Evolutionary conservation across 2,329 filamentous ascomycete species (phyloP), one percentile per base, ranked within the genome.

Genomic region (Aspergillus luchuensis): DNA sequence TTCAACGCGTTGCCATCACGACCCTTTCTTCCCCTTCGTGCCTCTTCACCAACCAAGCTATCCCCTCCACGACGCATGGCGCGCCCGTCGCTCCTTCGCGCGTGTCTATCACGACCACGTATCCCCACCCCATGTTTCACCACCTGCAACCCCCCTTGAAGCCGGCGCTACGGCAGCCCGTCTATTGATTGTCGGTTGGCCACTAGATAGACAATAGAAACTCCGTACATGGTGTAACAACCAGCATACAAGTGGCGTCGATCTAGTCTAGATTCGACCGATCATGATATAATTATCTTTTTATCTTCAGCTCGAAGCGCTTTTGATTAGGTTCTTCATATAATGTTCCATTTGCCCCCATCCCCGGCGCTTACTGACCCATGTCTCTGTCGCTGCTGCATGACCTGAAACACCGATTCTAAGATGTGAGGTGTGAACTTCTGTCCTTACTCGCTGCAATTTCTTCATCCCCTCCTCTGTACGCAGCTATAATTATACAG

Each of bases 1-100:
- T 68, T 51, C 58, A 67, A 67, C 67, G 66, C 67, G 67, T 65
- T 57, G 21, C 43, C 43, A 54, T 57, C 59, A 50, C 59, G 55
- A 61, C 59, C 59, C 59, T 43, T 23, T 50, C 30, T 30, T 45
- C 43, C 45, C 28, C 30, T 52, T 54, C 52, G 23, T 53, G 33
- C 60, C 53, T 43, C n/a, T 39, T 56, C 30, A 28, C 41, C 52
- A 30, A 55, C 53, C 53, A 56, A 25, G 23, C 17, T 13, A 19
- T 45, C 41, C n/a, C 28, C 23, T 54, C 50, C 41, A 33, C 30
- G 45, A 28, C 25, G 57, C 50, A 28, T 28, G 49, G 41, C 41
- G 49, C 23, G 23, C 51, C 45, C 45, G 23, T 50, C 38, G 21
- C 25, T 56, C 49, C 10, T 25, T 61, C 56, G 59, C 56, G 56